Evolutionary conservation across 768 basidiomycete genomes (phyloP).

Genomic region (Naganishia onofrii): DNA sequence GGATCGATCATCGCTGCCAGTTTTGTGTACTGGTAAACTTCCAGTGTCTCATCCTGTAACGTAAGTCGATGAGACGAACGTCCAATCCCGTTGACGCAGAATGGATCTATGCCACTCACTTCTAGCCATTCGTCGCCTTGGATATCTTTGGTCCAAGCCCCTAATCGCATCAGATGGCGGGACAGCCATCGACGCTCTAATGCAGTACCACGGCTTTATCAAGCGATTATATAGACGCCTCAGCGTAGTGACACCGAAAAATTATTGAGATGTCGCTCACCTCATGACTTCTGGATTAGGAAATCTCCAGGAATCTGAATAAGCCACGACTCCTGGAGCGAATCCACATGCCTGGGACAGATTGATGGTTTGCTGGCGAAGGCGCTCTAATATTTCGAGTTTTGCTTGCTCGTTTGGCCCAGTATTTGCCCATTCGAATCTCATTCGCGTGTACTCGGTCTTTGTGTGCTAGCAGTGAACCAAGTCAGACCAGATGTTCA

Average conservation of each 20-base stretch:
- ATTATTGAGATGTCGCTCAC: neutral
- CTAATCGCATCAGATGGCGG: slow-evolving; percentile 41
- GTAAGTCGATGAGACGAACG: neutral
- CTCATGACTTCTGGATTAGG: slow-evolving; percentile 27
- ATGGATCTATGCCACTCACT: too few relatives aligned
- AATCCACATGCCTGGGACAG: slow-evolving; percentile 34
- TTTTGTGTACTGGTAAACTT: slow-evolving; percentile 42
- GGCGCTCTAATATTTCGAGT: slow-evolving; percentile 25
- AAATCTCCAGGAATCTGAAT: neutral
- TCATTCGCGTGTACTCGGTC: slow-evolving; percentile 44
- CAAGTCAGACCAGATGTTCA: neutral
- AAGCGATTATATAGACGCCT: neutral
- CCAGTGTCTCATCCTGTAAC: slow-evolving; percentile 38
- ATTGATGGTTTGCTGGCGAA: slow-evolving; percentile 35
- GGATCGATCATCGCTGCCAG: slow-evolving; percentile 42
- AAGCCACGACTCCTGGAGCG: slow-evolving; percentile 6
- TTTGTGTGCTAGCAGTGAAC: slow-evolving; percentile 38
- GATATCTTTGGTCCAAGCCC: slow-evolving; percentile 42
- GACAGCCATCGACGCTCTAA: slow-evolving; percentile 32
- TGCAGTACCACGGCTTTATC: neutral
- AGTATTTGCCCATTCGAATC: slow-evolving; percentile 37
- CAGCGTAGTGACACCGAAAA: neutral
- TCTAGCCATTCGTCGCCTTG: slow-evolving; percentile 40
- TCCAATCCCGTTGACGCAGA: neutral
- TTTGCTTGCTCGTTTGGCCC: slow-evolving; percentile 28